phyloP scores from a whole-genome alignment of 352 stramenopile species.

The Peronospora tabacina region DNA sequence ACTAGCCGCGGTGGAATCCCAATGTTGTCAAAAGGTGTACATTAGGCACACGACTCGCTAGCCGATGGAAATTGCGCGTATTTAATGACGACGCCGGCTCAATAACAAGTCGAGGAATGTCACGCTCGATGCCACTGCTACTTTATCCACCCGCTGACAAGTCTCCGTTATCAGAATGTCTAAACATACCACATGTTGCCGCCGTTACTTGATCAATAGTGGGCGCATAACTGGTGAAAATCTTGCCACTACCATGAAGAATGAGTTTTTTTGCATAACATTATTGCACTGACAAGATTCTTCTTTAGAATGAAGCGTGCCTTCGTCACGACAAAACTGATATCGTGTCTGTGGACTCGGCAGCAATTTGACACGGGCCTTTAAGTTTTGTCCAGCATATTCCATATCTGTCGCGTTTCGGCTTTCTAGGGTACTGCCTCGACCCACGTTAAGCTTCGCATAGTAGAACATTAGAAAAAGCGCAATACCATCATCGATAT shows the following conservation, averaged over 20 bases:
- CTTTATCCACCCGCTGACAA: constrained; percentile 61
- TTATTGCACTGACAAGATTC: constrained; percentile 68
- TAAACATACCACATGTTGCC: constrained; percentile 67
- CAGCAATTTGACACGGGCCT: constrained; percentile 20
- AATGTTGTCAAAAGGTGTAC: constrained; percentile 66
- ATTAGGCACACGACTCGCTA: constrained; percentile 55
- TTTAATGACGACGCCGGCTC: constrained; percentile 56
- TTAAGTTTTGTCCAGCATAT: constrained; percentile 5
- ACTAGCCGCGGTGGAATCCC: constrained; percentile 53
- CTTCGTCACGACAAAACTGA: constrained; percentile 71
- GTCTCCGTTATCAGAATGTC: constrained; percentile 57
- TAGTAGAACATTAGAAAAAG: constrained; percentile 77
- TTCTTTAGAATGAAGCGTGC: constrained; percentile 77
- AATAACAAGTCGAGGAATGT: constrained; percentile 59
- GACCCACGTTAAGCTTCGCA: constrained; percentile 72
- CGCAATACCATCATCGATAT: constrained; percentile 73
- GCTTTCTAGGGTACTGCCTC: constrained; percentile 50
- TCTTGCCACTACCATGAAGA: constrained; percentile 69
- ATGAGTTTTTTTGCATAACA: constrained; percentile 77
- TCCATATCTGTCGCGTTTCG: constrained; percentile 19
- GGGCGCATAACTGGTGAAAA: constrained; percentile 50
- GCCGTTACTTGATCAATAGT: constrained; percentile 63
- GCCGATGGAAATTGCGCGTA: constrained; percentile 54
- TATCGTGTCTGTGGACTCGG: constrained; percentile 61
- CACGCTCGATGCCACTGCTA: constrained; percentile 55